phyloP scores from a whole-genome alignment of 1,139 yeast genomes.

The Zhuliangozyma blackwelliae region DNA sequence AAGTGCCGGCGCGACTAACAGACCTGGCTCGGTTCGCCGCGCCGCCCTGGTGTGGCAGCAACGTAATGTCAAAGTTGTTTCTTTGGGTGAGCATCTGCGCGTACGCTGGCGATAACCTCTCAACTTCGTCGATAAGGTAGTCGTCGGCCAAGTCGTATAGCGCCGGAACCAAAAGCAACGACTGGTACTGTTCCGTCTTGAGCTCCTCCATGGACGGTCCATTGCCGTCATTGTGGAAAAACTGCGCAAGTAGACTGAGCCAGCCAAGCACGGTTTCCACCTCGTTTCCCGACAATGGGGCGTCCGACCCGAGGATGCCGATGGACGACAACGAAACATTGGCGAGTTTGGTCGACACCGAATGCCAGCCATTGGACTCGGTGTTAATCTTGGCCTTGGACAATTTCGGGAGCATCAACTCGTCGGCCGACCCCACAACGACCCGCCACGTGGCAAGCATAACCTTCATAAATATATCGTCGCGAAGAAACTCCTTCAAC shows the following conservation, averaged over 20 bases:
- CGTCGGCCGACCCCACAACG: conserved; percentile 61
- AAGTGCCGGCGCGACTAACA: conserved; percentile 37
- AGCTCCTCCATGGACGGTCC: conserved; percentile 72
- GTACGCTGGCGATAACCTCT: conserved; percentile 52
- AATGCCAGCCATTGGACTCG: conserved; percentile 38
- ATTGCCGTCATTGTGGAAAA: conserved; percentile 77
- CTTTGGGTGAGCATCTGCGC: conserved; percentile 45
- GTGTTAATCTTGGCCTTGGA: conserved; percentile 41
- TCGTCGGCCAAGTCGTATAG: conserved; percentile 56
- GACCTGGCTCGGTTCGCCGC: conserved; percentile 1
- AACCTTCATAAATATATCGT: conserved; percentile 56
- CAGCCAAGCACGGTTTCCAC: conserved; percentile 69
- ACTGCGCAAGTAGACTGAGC: conserved; percentile 66
- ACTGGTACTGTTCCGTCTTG: conserved; percentile 62
- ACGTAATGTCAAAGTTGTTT: conserved; percentile 25
- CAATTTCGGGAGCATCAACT: conserved; percentile 64
- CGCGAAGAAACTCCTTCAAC: conserved; percentile 60
- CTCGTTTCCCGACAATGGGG: conserved; percentile 56
- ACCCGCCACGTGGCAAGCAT: conserved; percentile 78
- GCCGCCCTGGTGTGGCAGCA: conserved; percentile 1
- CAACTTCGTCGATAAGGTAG: conserved; percentile 56
- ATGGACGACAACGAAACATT: conserved; percentile 38
- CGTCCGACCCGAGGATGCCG: conserved; percentile 30
- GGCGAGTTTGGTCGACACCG: conserved; percentile 47
- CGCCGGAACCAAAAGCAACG: conserved; percentile 59